A percentile compares a stretch with the other conserved stretches of the same genome.
Evolutionary conservation across 805 yeast species (phyloP).

Genomic region (Isabelozyma pseudorhagii): DNA sequence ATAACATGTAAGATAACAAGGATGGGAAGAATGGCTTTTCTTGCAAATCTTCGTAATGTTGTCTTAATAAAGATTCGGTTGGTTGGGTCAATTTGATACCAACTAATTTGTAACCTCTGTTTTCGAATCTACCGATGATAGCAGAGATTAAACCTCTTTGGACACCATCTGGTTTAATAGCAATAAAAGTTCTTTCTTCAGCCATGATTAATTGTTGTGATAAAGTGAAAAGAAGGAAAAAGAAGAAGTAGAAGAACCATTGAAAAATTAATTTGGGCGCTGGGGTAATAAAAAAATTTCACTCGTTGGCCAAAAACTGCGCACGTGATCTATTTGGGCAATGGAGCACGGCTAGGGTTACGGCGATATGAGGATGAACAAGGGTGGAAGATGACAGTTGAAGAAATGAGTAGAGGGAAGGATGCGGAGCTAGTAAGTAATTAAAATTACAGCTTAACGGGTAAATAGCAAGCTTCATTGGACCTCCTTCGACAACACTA

Average conservation of each 20-base stretch:
- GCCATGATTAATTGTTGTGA: conserved; percentile 34
- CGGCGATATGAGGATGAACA: too few relatives aligned
- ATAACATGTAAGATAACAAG: conserved; percentile 90
- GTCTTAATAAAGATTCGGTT: conserved; percentile 79
- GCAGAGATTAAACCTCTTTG: conserved; percentile 95
- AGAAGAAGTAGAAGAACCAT: neutral
- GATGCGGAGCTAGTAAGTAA: too few relatives aligned
- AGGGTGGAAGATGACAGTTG: too few relatives aligned
- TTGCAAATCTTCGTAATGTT: conserved; percentile 95
- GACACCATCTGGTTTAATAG: conserved; percentile 99
- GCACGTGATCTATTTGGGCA: neutral
- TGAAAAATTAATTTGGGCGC: neutral
- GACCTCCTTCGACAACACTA: too few relatives aligned
- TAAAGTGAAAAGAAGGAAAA: neutral
- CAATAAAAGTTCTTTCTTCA: conserved; percentile 86
- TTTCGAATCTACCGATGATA: conserved; percentile 90
- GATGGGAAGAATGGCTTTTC: conserved; percentile 98
- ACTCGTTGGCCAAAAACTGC: neutral
- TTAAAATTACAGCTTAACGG: too few relatives aligned
- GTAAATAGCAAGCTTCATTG: too few relatives aligned
- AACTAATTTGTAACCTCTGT: conserved; percentile 96
- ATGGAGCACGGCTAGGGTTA: neutral
- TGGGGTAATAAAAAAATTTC: neutral
- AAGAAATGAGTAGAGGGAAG: too few relatives aligned
- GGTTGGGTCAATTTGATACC: conserved; percentile 91